Conservation (phyloP, 75 land plant genomes). For the Ceratopteris richardii region DNA sequence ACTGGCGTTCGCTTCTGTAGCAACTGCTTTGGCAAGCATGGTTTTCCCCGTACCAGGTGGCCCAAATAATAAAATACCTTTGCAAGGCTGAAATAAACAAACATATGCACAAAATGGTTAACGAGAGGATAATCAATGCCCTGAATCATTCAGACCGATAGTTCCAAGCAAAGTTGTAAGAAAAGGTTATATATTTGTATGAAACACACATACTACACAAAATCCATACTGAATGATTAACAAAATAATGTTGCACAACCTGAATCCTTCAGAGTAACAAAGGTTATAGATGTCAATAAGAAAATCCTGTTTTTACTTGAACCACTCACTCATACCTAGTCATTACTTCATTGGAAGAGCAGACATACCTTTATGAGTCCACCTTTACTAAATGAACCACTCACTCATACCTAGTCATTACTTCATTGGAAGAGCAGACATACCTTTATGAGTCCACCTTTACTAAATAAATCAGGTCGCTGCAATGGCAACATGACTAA, state of each 20-base stretch:
- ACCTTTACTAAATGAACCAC: conserved; percentile 58
- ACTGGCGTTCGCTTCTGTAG: conserved; percentile 87
- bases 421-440: neutral
- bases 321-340: too few relatives aligned
- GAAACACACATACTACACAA: too few relatives aligned
- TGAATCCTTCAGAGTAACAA: too few relatives aligned
- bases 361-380: conserved; percentile 54
- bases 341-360: neutral
- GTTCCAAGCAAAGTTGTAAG: too few relatives aligned
- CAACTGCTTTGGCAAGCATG: conserved; percentile 91
- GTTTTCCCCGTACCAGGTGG: conserved; percentile 96
- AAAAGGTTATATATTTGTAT: too few relatives aligned
- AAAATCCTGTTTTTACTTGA: too few relatives aligned
- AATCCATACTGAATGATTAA: too few relatives aligned
- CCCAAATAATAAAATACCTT: conserved; percentile 80
- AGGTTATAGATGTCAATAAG: too few relatives aligned
- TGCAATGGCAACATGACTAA: conserved; percentile 83
- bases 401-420: neutral
- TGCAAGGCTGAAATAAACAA: conserved; percentile 48
- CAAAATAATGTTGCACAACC: too few relatives aligned
- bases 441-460: conserved; percentile 73
- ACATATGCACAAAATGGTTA: neutral
- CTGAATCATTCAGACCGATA: neutral
- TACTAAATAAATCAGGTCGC: conserved; percentile 65
- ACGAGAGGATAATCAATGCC: neutral